Conservation (phyloP, 805 yeast genomes). For the Kazachstania psychrophila region DNA sequence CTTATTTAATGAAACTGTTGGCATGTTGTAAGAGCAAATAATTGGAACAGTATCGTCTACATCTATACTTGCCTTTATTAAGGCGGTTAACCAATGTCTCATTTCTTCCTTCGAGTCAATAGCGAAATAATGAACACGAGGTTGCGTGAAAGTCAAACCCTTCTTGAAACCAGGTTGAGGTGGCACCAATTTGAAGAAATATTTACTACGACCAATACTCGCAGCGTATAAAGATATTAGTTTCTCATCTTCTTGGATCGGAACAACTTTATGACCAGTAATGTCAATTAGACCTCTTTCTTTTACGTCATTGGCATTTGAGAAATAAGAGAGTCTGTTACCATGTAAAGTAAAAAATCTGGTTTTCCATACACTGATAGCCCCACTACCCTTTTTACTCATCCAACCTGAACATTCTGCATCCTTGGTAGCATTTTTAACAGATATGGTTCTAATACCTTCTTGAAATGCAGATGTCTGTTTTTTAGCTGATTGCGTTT, state of each 20-base stretch:
- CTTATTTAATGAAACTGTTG: constrained; percentile 75
- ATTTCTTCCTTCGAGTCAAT: constrained; percentile 84
- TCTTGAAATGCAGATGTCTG: constrained; percentile 78
- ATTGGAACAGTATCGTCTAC: constrained; percentile 88
- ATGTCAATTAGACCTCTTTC: constrained; percentile 93
- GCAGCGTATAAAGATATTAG: constrained; percentile 83
- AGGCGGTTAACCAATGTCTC: constrained; percentile 89
- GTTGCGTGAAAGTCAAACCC: constrained; percentile 93
- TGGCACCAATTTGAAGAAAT: constrained; percentile 84
- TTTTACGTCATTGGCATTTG: constrained; percentile 60
- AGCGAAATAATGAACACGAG: constrained; percentile 91
- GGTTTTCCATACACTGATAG: constrained; percentile 82
- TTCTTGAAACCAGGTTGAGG: constrained; percentile 96
- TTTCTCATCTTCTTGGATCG: constrained; percentile 76
- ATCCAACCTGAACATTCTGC: constrained; percentile 89
- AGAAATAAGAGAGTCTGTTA: constrained; percentile 82
- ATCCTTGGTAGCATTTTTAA: constrained; percentile 63
- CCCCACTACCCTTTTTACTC: constrained; percentile 79
- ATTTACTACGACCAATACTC: constrained; percentile 81
- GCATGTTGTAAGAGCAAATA: constrained; percentile 87
- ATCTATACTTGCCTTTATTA: constrained; percentile 93
- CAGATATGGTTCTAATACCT: constrained; percentile 70
- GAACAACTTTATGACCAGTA: constrained; percentile 85
- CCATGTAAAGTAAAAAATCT: constrained; percentile 82
- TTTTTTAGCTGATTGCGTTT: constrained; percentile 34